These are phyloP conservation scores for Nyssa sinensis DNA, from an alignment of 148 eudicot genomes.

Conservation along the genomic window DNA sequence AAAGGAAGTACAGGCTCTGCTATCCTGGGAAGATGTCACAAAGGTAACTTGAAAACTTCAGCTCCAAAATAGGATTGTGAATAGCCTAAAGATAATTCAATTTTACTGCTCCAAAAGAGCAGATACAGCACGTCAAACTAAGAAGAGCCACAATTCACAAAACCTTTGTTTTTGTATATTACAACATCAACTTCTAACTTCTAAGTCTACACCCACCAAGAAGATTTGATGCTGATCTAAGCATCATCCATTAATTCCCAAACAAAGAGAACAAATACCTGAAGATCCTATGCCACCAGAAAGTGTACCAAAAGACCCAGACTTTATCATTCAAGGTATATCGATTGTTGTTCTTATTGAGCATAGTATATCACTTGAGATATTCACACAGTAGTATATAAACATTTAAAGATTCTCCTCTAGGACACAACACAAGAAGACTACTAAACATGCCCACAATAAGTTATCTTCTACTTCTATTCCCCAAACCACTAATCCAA, in stretches of 20 bases:
- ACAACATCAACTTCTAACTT: neutral
- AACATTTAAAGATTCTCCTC: no score
- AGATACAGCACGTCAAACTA: neutral
- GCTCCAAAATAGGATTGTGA: neutral
- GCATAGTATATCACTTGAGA: neutral
- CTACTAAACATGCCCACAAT: no score
- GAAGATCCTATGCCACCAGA: no score
- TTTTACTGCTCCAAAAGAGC: neutral
- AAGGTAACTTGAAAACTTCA: neutral
- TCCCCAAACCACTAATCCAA: neutral
- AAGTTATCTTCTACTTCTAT: neutral
- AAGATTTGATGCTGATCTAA: neutral
- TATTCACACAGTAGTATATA: no score
- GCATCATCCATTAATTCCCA: no score
- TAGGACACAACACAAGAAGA: no score
- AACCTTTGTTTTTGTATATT: neutral
- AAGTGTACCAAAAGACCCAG: neutral
- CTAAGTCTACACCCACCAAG: neutral
- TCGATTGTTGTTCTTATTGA: neutral
- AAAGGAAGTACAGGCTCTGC: neutral
- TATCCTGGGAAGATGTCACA: neutral
- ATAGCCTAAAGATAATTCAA: neutral
- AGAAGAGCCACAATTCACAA: neutral
- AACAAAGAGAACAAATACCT: no score
- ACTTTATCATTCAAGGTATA: neutral